Base-by-base conservation (phyloP, 805 yeast genomes). In the Starmerella cellae region DNA sequence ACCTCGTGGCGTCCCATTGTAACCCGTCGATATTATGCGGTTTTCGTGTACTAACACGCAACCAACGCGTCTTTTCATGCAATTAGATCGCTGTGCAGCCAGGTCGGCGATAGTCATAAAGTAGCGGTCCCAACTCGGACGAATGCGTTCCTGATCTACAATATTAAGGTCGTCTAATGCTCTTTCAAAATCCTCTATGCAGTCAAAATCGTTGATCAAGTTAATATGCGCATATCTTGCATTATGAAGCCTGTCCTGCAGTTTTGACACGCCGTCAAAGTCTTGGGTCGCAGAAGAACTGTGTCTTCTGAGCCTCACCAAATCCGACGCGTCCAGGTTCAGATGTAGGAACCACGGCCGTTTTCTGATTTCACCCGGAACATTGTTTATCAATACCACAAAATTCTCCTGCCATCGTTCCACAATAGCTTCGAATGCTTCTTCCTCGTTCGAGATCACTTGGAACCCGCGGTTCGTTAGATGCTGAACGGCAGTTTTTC, bases 41-140 rank as follows among this genome's bases (percentile, higher is more conserved):
- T 74, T 75, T 37, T 82, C 91, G 41, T 84, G 70, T 2, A 84
- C 95, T 16, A 91, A 73, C 8, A 91, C 97, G 61, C 97, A 88
- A 0, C 99, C 99, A 2, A 91, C 99, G 41, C 94, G 70, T 45
- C 99, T 67, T 60, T 91, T 91, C 97, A 91, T 91, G 65, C 99
- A 91, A 53, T 91, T 91, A 22, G 94, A 79, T 50, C 99, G 67
- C 37, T 78, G 66, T 0, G 98, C 94, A 0, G 98, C 98, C 55
- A 91, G 68, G 51, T 83, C 85, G 0, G 98, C 96, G 45, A 91
- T 62, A 34, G 77, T 68, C 98, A 91, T 91, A 61, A 91, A 91
- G 59, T 91, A 91, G 1, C 88, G 73, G 59, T 91, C 98, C 99
- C 99, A 91, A 3, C 78, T 73, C 1, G 99, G 99, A 43, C 99